Evolutionary conservation across 805 yeast genomes (phyloP).

Genomic region (Jamesozyma spencerorum): DNA sequence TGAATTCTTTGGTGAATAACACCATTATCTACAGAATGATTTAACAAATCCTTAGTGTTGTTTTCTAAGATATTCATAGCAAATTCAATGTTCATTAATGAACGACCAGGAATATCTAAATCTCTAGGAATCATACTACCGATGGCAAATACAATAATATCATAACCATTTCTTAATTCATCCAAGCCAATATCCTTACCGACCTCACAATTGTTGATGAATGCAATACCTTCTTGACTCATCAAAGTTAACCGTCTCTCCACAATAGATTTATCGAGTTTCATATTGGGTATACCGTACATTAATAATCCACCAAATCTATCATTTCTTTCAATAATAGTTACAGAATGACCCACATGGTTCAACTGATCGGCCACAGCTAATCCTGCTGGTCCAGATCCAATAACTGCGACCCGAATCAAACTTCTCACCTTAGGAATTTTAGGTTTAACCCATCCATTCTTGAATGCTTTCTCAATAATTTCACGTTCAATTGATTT

Average conservation of each 20-base stretch:
- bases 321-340: slow-evolving; percentile 88
- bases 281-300: slow-evolving; percentile 99
- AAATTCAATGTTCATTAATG: slow-evolving; percentile 76
- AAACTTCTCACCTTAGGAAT: slow-evolving; percentile 81
- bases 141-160: slow-evolving; percentile 84
- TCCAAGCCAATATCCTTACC: slow-evolving; percentile 76
- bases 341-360: slow-evolving; percentile 88
- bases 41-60: slow-evolving; percentile 85
- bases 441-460: slow-evolving; percentile 88
- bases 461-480: slow-evolving; percentile 90
- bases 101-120: slow-evolving; percentile 88
- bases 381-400: slow-evolving; percentile 71
- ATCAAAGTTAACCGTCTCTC: slow-evolving; percentile 87
- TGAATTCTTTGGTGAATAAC: slow-evolving; percentile 52
- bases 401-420: slow-evolving; percentile 74
- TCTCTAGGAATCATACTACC: slow-evolving; percentile 97
- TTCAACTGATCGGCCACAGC: slow-evolving; percentile 96
- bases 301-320: slow-evolving; percentile 94
- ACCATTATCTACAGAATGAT: slow-evolving; percentile 52
- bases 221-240: slow-evolving; percentile 81
- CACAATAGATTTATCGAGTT: slow-evolving; percentile 85
- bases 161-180: slow-evolving; percentile 53
- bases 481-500: slow-evolving; percentile 93
- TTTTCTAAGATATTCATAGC: slow-evolving; percentile 87
- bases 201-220: slow-evolving; percentile 65